Percentiles rank a stretch among this genome's conserved stretches.
phyloP scores from a whole-genome alignment of 2,329 filamentous ascomycete species.

The Pyrenochaeta sp. region DNA sequence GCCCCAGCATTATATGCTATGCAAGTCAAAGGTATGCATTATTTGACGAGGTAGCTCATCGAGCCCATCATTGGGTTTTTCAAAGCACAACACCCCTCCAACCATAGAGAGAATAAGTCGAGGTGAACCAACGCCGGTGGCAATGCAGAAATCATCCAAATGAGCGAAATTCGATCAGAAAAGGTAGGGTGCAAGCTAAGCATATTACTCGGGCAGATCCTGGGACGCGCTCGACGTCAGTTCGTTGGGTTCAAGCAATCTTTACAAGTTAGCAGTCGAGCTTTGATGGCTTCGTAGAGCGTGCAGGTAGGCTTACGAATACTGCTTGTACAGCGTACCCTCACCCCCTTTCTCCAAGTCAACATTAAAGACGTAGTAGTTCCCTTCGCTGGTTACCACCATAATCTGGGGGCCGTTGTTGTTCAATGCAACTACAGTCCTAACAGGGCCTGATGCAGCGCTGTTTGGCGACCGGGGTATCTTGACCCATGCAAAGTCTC shows the following conservation, averaged over 20 bases:
- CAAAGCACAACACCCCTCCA: slow-evolving; percentile 21
- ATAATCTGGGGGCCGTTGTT: slow-evolving; percentile 95
- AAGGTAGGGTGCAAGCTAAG: background rate
- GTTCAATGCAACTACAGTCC: slow-evolving; percentile 97
- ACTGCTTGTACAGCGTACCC: slow-evolving; percentile 88
- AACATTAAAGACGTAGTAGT: slow-evolving; percentile 94
- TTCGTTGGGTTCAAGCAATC: slow-evolving; percentile 48
- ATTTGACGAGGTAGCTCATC: background rate
- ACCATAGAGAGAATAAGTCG: slow-evolving; percentile 34
- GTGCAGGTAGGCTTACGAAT: slow-evolving; percentile 72
- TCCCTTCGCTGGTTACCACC: slow-evolving; percentile 95
- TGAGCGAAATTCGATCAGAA: background rate
- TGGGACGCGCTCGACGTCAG: slow-evolving; percentile 40
- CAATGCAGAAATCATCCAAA: slow-evolving; percentile 37
- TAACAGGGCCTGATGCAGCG: slow-evolving; percentile 62
- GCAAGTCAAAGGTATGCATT: no score
- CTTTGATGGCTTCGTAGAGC: background rate
- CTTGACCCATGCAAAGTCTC: slow-evolving; percentile 97
- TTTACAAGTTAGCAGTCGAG: slow-evolving; percentile 27
- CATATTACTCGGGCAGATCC: slow-evolving; percentile 38
- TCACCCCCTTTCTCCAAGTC: slow-evolving; percentile 95
- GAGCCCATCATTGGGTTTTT: background rate
- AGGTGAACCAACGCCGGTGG: slow-evolving; percentile 33
- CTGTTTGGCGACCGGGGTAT: slow-evolving; percentile 71
- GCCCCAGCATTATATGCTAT: no score